Evolutionary conservation across 345 rosid genomes (phyloP).

Genomic region (Eucalyptus victrix): DNA sequence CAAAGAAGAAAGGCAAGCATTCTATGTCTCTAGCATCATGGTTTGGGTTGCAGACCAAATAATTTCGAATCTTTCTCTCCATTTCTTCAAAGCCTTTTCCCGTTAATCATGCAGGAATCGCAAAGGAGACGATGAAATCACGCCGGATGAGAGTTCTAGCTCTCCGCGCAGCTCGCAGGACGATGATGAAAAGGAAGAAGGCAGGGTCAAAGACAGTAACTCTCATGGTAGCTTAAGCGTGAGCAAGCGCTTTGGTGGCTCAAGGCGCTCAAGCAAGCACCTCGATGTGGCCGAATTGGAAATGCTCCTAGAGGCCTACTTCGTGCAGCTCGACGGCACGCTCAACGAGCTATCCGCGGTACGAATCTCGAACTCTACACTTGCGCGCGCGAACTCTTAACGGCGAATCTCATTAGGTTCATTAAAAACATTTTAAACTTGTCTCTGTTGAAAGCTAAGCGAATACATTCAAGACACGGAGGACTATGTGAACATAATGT

Average conservation of each 20-base stretch:
- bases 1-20: background rate
- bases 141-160: background rate
- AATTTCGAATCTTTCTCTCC: background rate
- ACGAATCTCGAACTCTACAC: background rate
- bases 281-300: constrained; percentile 16
- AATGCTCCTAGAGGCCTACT: constrained; percentile 33
- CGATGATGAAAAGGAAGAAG: background rate
- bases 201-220: background rate
- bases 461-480: constrained; percentile 30
- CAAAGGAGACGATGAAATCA: background rate
- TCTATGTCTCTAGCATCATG: background rate
- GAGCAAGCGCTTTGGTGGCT: background rate
- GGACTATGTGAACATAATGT: constrained; percentile 26
- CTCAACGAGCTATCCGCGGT: constrained; percentile 33
- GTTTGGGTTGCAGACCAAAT: accelerated
- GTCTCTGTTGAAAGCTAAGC: constrained; percentile 8
- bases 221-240: background rate
- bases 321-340: constrained; percentile 26
- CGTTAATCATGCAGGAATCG: background rate
- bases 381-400: background rate
- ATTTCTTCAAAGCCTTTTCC: background rate
- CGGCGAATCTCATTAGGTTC: background rate
- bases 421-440: background rate
- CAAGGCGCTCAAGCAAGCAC: background rate
- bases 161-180: background rate